These are phyloP conservation scores for Niebla homalea DNA, from an alignment of 495 filamentous ascomycete genomes.

Conservation along the genomic window DNA sequence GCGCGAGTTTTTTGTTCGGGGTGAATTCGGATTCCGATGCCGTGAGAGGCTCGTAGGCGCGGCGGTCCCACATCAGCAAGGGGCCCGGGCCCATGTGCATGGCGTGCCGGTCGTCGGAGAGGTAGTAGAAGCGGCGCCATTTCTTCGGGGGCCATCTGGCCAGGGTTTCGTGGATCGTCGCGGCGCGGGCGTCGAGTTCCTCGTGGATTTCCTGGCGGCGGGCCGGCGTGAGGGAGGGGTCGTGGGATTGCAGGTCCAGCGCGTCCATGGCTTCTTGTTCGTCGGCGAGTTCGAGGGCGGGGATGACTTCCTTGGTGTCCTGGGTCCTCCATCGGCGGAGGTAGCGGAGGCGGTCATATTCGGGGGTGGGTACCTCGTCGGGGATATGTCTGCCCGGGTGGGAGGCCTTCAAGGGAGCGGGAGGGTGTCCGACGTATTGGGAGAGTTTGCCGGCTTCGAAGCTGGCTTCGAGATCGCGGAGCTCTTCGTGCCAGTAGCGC, in stretches of 20 bases:
- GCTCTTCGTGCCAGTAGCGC: slow-evolving; percentile 15
- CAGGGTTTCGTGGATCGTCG: slow-evolving; percentile 7
- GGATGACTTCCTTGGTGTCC: slow-evolving; percentile 18
- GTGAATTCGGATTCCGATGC: slow-evolving; percentile 42
- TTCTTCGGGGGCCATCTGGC: slow-evolving; percentile 15
- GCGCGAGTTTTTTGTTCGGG: slow-evolving; percentile 27
- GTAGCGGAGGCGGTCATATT: slow-evolving; percentile 7
- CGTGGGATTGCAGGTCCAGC: slow-evolving; percentile 18
- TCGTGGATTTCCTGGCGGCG: slow-evolving; percentile 15
- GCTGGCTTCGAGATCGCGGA: slow-evolving; percentile 11
- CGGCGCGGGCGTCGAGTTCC: background rate
- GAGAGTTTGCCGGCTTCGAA: slow-evolving; percentile 10
- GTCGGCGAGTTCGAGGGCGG: slow-evolving; percentile 19
- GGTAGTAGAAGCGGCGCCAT: slow-evolving; percentile 12
- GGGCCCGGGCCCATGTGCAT: slow-evolving; percentile 29
- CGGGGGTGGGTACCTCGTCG: slow-evolving; percentile 4
- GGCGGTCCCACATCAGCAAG: slow-evolving; percentile 48
- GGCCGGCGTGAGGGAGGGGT: slow-evolving; percentile 22
- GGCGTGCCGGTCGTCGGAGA: slow-evolving; percentile 34
- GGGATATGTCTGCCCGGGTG: background rate
- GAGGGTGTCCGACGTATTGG: slow-evolving; percentile 3
- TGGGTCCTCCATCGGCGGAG: slow-evolving; percentile 16
- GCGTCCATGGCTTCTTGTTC: slow-evolving; percentile 20
- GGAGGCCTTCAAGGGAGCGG: background rate
- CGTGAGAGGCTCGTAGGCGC: slow-evolving; percentile 42